Conservation (phyloP, 768 basidiomycete species). For the Russula griseocarnosa region DNA sequence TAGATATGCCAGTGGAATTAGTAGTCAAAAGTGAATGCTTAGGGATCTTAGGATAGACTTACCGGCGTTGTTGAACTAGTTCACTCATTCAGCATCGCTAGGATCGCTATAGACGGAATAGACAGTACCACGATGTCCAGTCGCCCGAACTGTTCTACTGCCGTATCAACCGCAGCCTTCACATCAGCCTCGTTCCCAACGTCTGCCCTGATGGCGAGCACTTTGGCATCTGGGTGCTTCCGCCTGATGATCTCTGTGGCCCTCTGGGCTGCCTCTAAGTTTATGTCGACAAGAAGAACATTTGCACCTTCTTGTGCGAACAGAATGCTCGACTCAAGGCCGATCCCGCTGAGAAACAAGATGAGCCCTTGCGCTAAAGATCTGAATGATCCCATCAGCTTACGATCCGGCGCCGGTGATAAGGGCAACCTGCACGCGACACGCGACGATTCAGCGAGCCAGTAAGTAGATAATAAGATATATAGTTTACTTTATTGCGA, state of each 20-base stretch:
- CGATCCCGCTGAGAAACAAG: conserved; percentile 73
- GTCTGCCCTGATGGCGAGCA: conserved; percentile 71
- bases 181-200: conserved; percentile 87
- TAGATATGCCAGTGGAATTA: conserved; percentile 32
- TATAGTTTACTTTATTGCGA: conserved; percentile 51
- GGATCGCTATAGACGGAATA: not conserved
- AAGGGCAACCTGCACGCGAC: conserved; percentile 54
- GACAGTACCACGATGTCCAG: conserved; percentile 85
- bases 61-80: conserved; percentile 92
- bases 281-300: conserved; percentile 86
- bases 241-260: conserved; percentile 58
- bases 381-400: conserved; percentile 35
- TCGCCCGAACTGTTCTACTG: conserved; percentile 84
- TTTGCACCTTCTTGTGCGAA: conserved; percentile 95
- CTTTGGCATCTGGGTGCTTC: conserved; percentile 65
- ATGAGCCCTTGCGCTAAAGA: not conserved
- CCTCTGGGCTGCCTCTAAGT: conserved; percentile 65
- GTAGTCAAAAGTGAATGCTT: not conserved
- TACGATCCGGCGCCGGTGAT: conserved; percentile 89
- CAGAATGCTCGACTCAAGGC: conserved; percentile 89
- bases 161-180: conserved; percentile 72
- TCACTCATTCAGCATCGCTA: not conserved
- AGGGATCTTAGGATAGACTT: conserved; percentile 22
- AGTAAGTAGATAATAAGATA: not conserved
- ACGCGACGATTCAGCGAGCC: not conserved